These are phyloP conservation scores for Cutaneotrichosporon cavernicola DNA, from an alignment of 1,284 basidiomycete genomes.

Conservation along the genomic window DNA sequence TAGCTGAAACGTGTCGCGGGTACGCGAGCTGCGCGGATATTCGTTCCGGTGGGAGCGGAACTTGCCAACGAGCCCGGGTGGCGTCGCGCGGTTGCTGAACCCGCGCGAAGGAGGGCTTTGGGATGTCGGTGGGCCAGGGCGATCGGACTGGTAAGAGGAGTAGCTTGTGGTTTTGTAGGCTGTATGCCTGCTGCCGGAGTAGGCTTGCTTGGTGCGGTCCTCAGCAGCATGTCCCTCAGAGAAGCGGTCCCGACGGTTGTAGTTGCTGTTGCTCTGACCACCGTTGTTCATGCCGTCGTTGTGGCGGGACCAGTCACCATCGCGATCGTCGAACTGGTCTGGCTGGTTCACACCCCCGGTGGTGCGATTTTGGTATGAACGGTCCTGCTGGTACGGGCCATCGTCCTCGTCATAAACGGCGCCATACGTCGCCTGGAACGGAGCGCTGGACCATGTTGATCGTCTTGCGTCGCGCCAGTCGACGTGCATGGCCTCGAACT, in stretches of 20 bases:
- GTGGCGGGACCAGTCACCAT: not conserved
- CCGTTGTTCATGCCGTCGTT: not conserved
- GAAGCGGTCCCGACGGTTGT: not conserved
- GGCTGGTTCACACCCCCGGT: no score
- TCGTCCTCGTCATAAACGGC: not conserved
- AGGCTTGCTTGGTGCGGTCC: no score
- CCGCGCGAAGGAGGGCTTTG: not conserved
- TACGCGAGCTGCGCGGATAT: not conserved
- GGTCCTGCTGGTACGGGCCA: not conserved
- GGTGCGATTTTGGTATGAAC: not conserved
- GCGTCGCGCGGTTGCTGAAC: not conserved
- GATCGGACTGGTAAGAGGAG: not conserved
- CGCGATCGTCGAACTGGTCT: not conserved
- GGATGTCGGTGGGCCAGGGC: not conserved
- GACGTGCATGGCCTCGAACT: not conserved
- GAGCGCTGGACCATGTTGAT: not conserved
- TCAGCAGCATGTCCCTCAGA: no score
- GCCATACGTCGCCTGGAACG: not conserved
- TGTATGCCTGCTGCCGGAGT: not conserved
- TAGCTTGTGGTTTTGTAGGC: not conserved
- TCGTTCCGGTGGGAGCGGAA: not conserved
- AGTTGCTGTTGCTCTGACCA: not conserved
- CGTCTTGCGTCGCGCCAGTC: not conserved
- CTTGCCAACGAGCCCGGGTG: not conserved
- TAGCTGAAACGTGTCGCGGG: not conserved